These are phyloP conservation scores for Diaporthe nobilis DNA, from an alignment of 2,329 filamentous ascomycete genomes.

Conservation along the genomic window DNA sequence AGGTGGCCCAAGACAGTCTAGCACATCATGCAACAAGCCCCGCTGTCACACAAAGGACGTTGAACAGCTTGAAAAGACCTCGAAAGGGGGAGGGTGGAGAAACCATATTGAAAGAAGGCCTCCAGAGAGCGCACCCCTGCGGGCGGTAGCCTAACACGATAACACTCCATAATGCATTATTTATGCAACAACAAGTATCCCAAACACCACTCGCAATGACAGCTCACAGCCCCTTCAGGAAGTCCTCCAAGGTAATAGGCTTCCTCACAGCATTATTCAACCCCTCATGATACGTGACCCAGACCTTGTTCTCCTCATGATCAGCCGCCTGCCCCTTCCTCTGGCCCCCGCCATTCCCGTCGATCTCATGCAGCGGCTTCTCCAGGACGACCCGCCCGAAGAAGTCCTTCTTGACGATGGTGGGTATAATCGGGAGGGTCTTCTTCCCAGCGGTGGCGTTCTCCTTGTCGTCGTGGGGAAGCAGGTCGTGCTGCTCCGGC, in stretches of 20 bases:
- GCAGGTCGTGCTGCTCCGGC: background rate
- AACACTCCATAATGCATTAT: no score
- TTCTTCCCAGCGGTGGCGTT: constrained; percentile 52
- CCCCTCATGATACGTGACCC: constrained; percentile 92
- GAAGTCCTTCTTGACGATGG: constrained; percentile 47
- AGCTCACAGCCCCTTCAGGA: constrained; percentile 75
- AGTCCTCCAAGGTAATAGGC: constrained; percentile 84
- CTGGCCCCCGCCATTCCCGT: constrained; percentile 52
- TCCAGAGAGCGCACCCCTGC: no score
- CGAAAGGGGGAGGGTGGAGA: no score
- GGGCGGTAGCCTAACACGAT: no score
- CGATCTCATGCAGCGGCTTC: constrained; percentile 61
- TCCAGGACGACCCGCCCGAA: constrained; percentile 65
- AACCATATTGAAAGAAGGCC: no score
- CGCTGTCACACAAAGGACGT: background rate
- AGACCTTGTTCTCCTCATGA: constrained; percentile 74
- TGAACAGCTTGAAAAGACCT: no score
- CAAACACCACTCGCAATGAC: background rate
- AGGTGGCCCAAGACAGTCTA: background rate
- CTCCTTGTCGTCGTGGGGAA: constrained; percentile 54
- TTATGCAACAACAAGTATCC: no score
- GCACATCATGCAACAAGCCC: background rate
- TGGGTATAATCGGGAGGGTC: constrained; percentile 22
- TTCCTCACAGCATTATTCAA: constrained; percentile 94
- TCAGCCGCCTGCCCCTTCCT: constrained; percentile 48